These are phyloP conservation scores for Termitomyces sp. DNA, from an alignment of 768 basidiomycete genomes.

Conservation along the genomic window DNA sequence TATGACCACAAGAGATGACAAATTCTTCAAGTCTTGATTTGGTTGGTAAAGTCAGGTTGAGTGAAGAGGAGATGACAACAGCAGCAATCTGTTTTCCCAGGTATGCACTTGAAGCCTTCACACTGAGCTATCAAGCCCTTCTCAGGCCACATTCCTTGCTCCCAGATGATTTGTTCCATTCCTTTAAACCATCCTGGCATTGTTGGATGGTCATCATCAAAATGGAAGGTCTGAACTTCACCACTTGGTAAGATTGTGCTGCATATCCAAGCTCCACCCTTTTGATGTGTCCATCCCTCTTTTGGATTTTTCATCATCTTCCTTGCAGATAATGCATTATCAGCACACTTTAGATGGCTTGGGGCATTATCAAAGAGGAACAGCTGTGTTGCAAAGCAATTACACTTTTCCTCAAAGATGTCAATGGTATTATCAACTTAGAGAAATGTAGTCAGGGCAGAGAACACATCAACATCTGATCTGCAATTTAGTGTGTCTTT, in stretches of 20 bases:
- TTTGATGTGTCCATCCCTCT: background rate
- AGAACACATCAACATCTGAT: too few species aligned
- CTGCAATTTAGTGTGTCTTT: too few species aligned
- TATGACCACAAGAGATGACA: constrained; percentile 18
- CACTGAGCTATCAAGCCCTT: background rate
- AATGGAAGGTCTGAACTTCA: background rate
- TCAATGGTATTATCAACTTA: too few species aligned
- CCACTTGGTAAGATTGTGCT: background rate
- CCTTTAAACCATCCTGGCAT: background rate
- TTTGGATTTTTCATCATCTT: background rate
- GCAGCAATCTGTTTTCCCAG: constrained; percentile 11
- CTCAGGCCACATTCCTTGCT: background rate
- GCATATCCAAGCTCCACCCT: background rate
- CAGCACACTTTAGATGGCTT: background rate
- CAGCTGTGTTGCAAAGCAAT: too few species aligned
- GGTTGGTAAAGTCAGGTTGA: constrained; percentile 12
- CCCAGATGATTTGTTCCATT: background rate
- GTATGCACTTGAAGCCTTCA: background rate
- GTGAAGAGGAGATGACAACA: constrained; percentile 3
- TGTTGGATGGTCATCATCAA: background rate
- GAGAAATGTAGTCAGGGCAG: too few species aligned
- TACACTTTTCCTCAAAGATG: too few species aligned
- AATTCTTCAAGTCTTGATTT: too few species aligned
- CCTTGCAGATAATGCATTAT: background rate
- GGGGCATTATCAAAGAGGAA: too few species aligned